Evolutionary conservation across 2,329 filamentous ascomycete species (phyloP).

Genomic region (Trichoderma polysporum): DNA sequence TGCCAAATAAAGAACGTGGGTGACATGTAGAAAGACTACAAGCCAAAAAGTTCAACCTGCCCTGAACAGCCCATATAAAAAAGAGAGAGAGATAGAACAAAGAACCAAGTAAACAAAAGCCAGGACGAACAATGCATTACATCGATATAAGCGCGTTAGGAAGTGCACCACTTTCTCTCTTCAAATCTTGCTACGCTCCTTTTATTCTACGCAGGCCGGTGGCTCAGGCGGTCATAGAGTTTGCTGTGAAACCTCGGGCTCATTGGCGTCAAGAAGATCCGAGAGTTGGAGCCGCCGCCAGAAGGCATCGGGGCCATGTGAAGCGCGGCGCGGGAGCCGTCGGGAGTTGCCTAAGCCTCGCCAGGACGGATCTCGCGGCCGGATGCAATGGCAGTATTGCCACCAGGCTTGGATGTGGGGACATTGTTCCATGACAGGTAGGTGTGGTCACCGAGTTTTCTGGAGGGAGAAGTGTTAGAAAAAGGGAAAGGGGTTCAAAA

Average conservation of each 20-base stretch:
- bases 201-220: not conserved
- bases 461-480: constrained; percentile 34
- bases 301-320: constrained; percentile 14
- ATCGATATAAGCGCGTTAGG: not conserved
- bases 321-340: constrained; percentile 29
- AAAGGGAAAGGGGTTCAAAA: not conserved
- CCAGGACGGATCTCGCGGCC: constrained; percentile 56
- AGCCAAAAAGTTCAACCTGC: not conserved
- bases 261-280: not conserved
- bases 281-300: not conserved
- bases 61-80: not conserved
- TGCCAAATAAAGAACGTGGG: not conserved
- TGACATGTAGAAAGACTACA: not conserved
- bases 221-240: constrained; percentile 7
- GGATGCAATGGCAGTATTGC: constrained; percentile 47
- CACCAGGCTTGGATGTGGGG: constrained; percentile 44
- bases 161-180: not conserved
- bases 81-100: not conserved
- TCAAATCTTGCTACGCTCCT: not conserved
- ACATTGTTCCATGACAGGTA: constrained; percentile 91
- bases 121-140: not conserved
- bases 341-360: constrained; percentile 41
- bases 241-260: constrained; percentile 10
- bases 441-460: constrained; percentile 96
- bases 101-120: not conserved